phyloP scores from a whole-genome alignment of 257 asterid genomes.

The Nicotiana attenuata region DNA sequence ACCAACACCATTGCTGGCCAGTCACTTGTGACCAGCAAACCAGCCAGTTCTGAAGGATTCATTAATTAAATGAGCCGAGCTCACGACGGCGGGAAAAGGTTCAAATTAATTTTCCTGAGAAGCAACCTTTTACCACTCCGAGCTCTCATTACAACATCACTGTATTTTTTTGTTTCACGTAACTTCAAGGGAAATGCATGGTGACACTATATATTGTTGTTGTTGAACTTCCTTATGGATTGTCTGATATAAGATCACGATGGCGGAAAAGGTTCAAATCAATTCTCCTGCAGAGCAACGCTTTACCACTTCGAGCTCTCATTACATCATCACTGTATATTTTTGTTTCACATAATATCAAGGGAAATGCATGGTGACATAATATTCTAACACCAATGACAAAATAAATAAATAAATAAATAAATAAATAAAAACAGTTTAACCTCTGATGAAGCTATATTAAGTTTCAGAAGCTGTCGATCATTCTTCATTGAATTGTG shows the following conservation, averaged over 20 bases:
- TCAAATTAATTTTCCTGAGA: neutral
- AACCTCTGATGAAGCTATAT: neutral
- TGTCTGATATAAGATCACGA: too few species aligned
- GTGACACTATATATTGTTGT: neutral
- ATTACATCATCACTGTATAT: neutral
- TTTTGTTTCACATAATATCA: neutral
- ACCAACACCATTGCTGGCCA: neutral
- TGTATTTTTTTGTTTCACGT: neutral
- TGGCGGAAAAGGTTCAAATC: too few species aligned
- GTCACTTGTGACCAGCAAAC: neutral
- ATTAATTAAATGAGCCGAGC: neutral
- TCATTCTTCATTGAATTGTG: neutral
- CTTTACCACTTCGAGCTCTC: neutral
- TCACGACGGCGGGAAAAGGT: neutral
- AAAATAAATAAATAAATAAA: too few species aligned
- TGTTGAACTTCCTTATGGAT: too few species aligned
- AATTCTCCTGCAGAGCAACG: too few species aligned
- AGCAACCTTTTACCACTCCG: neutral
- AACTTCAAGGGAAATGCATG: neutral
- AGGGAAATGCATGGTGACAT: conserved; percentile 2
- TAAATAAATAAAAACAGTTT: neutral
- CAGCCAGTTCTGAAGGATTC: neutral
- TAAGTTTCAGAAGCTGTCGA: neutral
- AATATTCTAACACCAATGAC: neutral
- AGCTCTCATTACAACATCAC: neutral